Evolutionary conservation across 805 yeast species (phyloP).

Genomic region (Starmerella bacillaris): DNA sequence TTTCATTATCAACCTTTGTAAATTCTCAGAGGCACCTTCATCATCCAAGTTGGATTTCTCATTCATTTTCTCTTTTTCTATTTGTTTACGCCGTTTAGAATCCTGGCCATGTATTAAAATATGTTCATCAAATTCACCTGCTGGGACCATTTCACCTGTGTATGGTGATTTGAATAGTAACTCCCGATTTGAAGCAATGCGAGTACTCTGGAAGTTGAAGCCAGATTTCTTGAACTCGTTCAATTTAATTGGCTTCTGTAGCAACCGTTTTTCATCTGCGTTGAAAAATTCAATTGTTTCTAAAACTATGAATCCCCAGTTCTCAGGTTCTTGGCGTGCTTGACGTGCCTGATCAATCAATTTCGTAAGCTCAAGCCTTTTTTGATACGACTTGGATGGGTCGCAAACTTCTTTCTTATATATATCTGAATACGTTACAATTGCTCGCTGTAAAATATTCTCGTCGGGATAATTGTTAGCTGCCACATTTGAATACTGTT

Average conservation of each 20-base stretch:
- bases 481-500: too few relatives aligned
- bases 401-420: too few relatives aligned
- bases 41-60: conserved; percentile 23
- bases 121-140: conserved; percentile 47
- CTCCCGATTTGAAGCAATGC: conserved; percentile 13
- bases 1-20: conserved; percentile 18
- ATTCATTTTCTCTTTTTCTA: conserved; percentile 23
- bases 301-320: conserved; percentile 53
- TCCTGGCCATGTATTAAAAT: conserved; percentile 52
- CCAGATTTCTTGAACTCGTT: background rate
- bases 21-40: conserved; percentile 23
- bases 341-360: too few relatives aligned
- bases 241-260: conserved; percentile 15
- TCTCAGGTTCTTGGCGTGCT: too few relatives aligned
- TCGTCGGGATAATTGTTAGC: too few relatives aligned
- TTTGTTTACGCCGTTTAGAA: conserved; percentile 59
- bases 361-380: too few relatives aligned
- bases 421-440: too few relatives aligned
- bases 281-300: conserved; percentile 43
- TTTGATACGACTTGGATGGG: too few relatives aligned
- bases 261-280: conserved; percentile 27
- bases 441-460: too few relatives aligned
- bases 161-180: conserved; percentile 54
- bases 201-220: background rate
- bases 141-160: conserved; percentile 54